phyloP scores from a whole-genome alignment of 2,329 filamentous ascomycete species.

The Fusarium fujikuroi region DNA sequence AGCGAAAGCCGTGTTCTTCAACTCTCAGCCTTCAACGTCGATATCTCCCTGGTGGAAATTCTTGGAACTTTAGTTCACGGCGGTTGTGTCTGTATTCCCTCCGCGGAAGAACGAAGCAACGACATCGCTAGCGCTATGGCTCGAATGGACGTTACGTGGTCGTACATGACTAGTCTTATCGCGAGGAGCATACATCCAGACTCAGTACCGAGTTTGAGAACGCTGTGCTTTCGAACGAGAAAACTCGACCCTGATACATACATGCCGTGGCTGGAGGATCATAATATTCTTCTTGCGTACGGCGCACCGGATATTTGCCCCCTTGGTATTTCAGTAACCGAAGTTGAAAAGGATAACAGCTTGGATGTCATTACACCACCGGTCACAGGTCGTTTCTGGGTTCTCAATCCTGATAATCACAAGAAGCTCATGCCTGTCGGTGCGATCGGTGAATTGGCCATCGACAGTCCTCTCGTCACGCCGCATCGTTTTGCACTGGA shows the following conservation, averaged over 20 bases:
- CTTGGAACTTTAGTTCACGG: constrained; percentile 64
- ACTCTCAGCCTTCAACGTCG: constrained; percentile 64
- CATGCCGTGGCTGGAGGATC: constrained; percentile 57
- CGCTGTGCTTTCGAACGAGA: constrained; percentile 59
- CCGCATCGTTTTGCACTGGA: constrained; percentile 51
- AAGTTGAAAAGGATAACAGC: constrained; percentile 52
- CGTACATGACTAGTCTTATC: constrained; percentile 69
- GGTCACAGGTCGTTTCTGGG: constrained; percentile 61
- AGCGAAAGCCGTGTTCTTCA: constrained; percentile 65
- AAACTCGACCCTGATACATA: constrained; percentile 63
- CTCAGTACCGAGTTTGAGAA: constrained; percentile 52
- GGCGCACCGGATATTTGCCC: constrained; percentile 63
- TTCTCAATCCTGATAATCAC: constrained; percentile 63
- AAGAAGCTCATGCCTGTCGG: constrained; percentile 64
- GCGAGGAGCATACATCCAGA: constrained; percentile 57
- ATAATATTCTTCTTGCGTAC: constrained; percentile 61
- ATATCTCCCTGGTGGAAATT: constrained; percentile 63
- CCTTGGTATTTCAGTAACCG: constrained; percentile 60
- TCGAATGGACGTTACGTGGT: constrained; percentile 62
- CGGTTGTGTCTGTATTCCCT: constrained; percentile 69
- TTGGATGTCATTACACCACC: constrained; percentile 59
- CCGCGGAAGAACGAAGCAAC: constrained; percentile 59
- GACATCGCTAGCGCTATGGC: constrained; percentile 62
- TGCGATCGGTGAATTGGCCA: constrained; percentile 67
- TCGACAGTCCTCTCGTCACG: constrained; percentile 60